phyloP scores from a whole-genome alignment of 2,329 filamentous ascomycete genomes.

The Penicillium expansum region DNA sequence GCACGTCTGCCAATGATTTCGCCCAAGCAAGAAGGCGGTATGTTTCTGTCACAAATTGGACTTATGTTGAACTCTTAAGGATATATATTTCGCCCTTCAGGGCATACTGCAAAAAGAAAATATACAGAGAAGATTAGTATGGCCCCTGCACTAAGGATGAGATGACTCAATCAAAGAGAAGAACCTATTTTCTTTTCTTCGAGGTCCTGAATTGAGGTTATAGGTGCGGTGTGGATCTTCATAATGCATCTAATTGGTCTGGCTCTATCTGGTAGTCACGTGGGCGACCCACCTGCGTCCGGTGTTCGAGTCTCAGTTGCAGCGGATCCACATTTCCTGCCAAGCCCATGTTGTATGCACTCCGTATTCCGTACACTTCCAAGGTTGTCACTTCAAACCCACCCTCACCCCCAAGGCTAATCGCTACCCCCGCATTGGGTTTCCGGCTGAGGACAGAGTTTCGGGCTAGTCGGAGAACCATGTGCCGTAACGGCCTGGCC shows the following conservation, averaged over 20 bases:
- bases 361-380: no score
- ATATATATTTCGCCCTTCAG: not conserved
- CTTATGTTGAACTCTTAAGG: not conserved
- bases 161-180: conserved; percentile 41
- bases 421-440: no score
- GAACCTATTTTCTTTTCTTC: not conserved
- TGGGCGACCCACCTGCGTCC: no score
- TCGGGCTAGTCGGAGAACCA: no score
- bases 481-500: no score
- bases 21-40: not conserved
- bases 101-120: conserved; percentile 63
- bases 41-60: not conserved
- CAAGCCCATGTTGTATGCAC: not conserved
- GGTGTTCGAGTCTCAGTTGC: not conserved
- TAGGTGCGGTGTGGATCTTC: not conserved
- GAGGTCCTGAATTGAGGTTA: not conserved
- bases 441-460: no score
- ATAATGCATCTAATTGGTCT: no score
- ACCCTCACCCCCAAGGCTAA: no score
- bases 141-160: conserved; percentile 90
- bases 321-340: no score
- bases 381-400: no score
- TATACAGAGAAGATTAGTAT: conserved; percentile 79
- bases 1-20: not conserved
- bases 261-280: no score